These are phyloP conservation scores for thale cress (Arabidopsis thaliana) DNA, from an alignment of 345 rosid species.

Conservation along the genomic window DNA sequence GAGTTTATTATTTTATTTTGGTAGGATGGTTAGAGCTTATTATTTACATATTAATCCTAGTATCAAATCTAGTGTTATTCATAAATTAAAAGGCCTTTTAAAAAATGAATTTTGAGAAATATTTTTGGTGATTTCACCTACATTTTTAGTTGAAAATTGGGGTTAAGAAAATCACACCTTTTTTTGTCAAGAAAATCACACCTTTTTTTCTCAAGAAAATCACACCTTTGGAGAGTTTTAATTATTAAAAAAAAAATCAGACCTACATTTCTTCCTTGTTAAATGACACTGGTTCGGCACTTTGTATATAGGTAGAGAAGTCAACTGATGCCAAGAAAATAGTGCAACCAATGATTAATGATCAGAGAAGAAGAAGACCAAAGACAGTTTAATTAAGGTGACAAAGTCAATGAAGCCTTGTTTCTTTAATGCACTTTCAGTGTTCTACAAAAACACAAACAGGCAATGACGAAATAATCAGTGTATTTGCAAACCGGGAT, in stretches of 20 bases:
- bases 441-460: constrained; percentile 17
- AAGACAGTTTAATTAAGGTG: neutral
- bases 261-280: no score
- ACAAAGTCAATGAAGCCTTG: constrained; percentile 11
- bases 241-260: no score
- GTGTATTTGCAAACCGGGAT: neutral
- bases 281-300: neutral
- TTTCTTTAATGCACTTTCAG: neutral
- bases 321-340: constrained; percentile 1
- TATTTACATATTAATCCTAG: constrained; percentile 10
- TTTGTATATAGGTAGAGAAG: neutral
- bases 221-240: no score
- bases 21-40: neutral
- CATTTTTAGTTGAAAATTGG: no score
- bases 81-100: no score
- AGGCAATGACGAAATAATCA: constrained; percentile 27
- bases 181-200: no score
- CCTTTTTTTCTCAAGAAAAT: no score
- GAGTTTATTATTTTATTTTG: constrained; percentile 6
- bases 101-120: no score
- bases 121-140: no score
- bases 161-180: no score
- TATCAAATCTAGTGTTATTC: no score
- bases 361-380: neutral
- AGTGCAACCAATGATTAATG: constrained; percentile 4